A percentile compares a stretch with the other conserved stretches of the same genome.
These are phyloP conservation scores for Catharanthus roseus DNA, from an alignment of 257 asterid genomes.

Conservation along the genomic window DNA sequence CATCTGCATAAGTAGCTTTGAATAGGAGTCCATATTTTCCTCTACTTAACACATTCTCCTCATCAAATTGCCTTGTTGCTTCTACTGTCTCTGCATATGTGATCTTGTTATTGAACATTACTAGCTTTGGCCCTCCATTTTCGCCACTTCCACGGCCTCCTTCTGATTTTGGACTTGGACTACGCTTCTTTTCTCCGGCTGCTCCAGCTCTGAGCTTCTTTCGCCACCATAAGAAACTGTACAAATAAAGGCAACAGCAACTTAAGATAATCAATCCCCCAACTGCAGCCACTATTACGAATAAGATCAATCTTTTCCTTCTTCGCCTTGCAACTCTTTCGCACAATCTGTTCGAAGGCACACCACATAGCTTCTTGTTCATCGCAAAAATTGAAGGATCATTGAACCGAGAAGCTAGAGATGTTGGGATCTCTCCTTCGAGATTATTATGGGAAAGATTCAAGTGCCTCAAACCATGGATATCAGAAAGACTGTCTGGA, in stretches of 20 bases:
- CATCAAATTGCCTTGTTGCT: conserved; percentile 90
- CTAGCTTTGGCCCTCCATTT: conserved; percentile 61
- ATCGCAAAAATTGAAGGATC: conserved; percentile 53
- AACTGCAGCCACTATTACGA: conserved; percentile 46
- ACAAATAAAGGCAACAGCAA: conserved; percentile 62
- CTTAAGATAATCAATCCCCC: conserved; percentile 50
- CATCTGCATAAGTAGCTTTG: conserved; percentile 72
- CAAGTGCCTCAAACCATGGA: conserved; percentile 37
- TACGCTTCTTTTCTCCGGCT: conserved; percentile 64
- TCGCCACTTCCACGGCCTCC: conserved; percentile 74
- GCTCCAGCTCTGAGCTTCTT: conserved; percentile 49
- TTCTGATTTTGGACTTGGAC: conserved; percentile 68
- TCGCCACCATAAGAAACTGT: conserved; percentile 56
- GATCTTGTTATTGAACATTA: conserved; percentile 75
- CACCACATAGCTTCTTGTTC: conserved; percentile 61
- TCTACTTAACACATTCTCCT: conserved; percentile 76
- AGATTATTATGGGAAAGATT: conserved; percentile 61
- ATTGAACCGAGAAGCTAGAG: conserved; percentile 51
- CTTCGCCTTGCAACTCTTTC: conserved; percentile 24
- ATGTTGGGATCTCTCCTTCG: conserved; percentile 66
- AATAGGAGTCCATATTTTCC: conserved; percentile 59
- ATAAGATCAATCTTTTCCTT: conserved; percentile 54
- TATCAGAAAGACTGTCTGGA: conserved; percentile 44
- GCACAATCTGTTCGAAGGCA: conserved; percentile 50
- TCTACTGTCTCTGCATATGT: conserved; percentile 69